Evolutionary conservation across 1,284 basidiomycete species (phyloP), one percentile per base, ranked within the genome.

Genomic region (Leccinum fallax): DNA sequence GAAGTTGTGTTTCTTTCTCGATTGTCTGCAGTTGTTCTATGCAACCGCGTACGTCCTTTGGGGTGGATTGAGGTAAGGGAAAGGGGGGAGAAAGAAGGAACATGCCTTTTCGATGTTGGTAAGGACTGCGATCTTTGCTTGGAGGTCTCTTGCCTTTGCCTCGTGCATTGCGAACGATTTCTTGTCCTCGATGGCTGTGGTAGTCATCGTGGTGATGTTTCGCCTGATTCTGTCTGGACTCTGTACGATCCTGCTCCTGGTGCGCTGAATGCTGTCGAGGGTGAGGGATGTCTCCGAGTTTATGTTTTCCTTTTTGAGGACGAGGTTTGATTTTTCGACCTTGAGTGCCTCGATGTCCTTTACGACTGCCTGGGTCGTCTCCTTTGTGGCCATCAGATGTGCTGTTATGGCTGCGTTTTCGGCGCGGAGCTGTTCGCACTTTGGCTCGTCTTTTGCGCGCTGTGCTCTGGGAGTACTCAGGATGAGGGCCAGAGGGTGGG

Each of bases 161-260:
- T 93, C 89, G 62, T 88, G 83, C 62, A 81, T 74, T 0, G 81
- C 78, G 15, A 91, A 79, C 0, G 80, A 80, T 60, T 82, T 84
- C 77, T 90, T 85, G 67, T 89, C 83, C 67, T 88, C 84, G 61
- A 82, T 73, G 0, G 83, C 85, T 0, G 83, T 85, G 9, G 77
- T 71, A 4, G 83, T 81, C 90, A 95, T 93, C 28, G 85, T 82
- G 15, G 81, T 76, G 63, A 96, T 95, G 52, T 86, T 89, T 59
- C 88, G 85, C 72, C 88, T 89, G 68, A 95, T 89, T 40, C 94
- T 84, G 53, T 96, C 93, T 0, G 93, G 93, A 0, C 92, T 94
- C 68, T 93, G 92, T 2, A 96, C 93, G 61, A 96, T 89, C 32
- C 93, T 86, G 11, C 85, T 79, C 55, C 86, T 83, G 0, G 87